These are phyloP conservation scores for Fraxinus floribunda DNA, from an alignment of 305 asterid genomes.

Conservation along the genomic window DNA sequence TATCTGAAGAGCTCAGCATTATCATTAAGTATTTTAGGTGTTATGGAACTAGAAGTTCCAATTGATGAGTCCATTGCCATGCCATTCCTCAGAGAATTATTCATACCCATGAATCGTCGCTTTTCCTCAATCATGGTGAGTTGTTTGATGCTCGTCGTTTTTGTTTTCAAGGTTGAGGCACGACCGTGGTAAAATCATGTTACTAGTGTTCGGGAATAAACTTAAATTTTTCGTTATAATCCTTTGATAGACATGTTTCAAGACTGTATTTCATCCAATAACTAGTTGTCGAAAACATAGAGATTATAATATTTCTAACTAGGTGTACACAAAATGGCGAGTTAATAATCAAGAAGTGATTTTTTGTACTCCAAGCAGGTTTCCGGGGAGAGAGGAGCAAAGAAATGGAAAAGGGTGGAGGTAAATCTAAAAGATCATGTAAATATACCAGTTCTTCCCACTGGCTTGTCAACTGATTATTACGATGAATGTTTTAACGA, in stretches of 20 bases:
- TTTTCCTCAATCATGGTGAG: conserved; percentile 62
- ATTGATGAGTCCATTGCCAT: conserved; percentile 43
- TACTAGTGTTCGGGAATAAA: background rate
- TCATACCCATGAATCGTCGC: conserved; percentile 58
- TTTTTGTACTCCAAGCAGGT: conserved; percentile 28
- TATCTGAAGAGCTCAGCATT: conserved; percentile 51
- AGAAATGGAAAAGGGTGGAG: conserved; percentile 60
- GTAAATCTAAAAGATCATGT: conserved; percentile 53
- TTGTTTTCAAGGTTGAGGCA: background rate
- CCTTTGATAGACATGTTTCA: background rate
- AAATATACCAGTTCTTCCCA: conserved; percentile 39
- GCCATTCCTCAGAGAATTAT: conserved; percentile 35
- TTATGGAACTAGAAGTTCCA: conserved; percentile 44
- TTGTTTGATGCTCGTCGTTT: background rate
- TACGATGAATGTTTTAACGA: conserved; percentile 57
- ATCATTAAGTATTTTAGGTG: conserved; percentile 49
- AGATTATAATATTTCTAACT: background rate
- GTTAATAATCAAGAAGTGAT: background rate
- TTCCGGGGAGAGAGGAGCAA: conserved; percentile 35
- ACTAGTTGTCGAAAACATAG: background rate
- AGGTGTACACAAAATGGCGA: background rate
- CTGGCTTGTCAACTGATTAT: conserved; percentile 35
- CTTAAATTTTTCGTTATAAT: background rate
- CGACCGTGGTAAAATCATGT: background rate
- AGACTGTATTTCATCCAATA: background rate